Evolutionary conservation across 352 stramenopile genomes (phyloP), one percentile per base, ranked within the genome.

Genomic region (Thraustochytrium aureum): DNA sequence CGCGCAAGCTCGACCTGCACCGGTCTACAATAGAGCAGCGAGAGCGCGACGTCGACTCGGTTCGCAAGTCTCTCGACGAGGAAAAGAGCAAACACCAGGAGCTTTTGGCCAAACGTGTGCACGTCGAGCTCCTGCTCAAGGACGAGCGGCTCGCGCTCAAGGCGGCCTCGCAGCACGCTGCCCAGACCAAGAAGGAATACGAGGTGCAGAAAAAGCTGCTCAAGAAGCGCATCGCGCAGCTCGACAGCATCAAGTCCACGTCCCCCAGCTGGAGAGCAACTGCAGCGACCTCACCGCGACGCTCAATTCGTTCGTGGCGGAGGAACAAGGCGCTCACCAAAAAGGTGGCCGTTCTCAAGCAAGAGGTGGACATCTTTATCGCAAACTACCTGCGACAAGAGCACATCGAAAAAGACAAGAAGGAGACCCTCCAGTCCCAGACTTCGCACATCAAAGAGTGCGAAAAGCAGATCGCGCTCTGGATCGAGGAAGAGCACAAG

Each of bases 351-450:
- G 87, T 92, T n/a, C 83, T 96, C 32, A 94, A 95, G 83, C 88
- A 96, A 81, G 91, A 97, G 62, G 89, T 97, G 0, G 92, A 97
- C 82, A 54, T 96, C 42, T 86, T 94, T 2, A 93, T 97, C 43
- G 91, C 89, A 1, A 87, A 88, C 2, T 93, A 97, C 52, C 84
- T 97, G 37, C 89, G 89, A 42, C 89, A 96, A 35, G 92, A 96
- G 72, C 86, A 89, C 32, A 83, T 90, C 35, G 91, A 97, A 74
- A 90, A 92, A 65, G 72, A 84, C 10, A 88, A 94, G 61, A 87
- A 84, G 14, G 67, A 62, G 0, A 89, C 91, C 20, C 86, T 97
- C 10, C 86, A 94, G 22, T 61, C 52, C 6, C 74, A 94, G 32
- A 86, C 88, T 10, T 82, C 72, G 5, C 83, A 92, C 39, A 91